Evolutionary conservation across 345 rosid genomes (phyloP).

Genomic region (Dovyalis caffra): DNA sequence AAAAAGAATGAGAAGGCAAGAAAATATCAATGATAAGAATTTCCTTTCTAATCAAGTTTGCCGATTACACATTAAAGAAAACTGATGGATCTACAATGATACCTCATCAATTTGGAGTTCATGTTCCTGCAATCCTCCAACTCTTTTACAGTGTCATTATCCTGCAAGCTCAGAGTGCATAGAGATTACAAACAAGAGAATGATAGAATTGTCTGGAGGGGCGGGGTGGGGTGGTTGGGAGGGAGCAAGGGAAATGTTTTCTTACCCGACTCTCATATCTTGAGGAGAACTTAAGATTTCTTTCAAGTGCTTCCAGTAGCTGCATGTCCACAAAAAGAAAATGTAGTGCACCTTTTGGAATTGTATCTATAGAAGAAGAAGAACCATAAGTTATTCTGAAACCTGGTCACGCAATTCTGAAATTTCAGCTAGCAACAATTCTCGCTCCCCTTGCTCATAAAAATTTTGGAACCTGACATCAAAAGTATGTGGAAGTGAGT

Average conservation of each 20-base stretch:
- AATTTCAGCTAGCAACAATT: conserved; percentile 57
- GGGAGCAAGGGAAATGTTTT: conserved; percentile 9
- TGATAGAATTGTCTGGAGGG: no score
- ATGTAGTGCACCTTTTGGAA: background rate
- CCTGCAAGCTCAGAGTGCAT: conserved; percentile 38
- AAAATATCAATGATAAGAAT: background rate
- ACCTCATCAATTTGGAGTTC: conserved; percentile 72
- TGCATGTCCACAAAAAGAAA: conserved; percentile 28
- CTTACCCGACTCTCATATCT: conserved; percentile 41
- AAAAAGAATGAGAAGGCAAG: background rate
- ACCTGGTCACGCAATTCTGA: conserved; percentile 80
- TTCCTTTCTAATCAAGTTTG: background rate
- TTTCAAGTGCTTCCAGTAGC: conserved; percentile 53
- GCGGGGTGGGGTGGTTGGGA: no score
- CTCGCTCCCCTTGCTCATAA: conserved; percentile 70
- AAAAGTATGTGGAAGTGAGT: conserved; percentile 16
- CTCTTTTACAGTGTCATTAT: conserved; percentile 47
- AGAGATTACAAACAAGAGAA: conserved; percentile 20
- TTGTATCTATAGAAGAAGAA: background rate
- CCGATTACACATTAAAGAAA: background rate
- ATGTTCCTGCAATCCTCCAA: conserved; percentile 61
- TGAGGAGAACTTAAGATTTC: conserved; percentile 34
- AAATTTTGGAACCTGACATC: conserved; percentile 63
- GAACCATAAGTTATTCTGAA: conserved; percentile 12
- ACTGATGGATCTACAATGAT: conserved; percentile 10